phyloP scores from a whole-genome alignment of 176 grass and related monocot species.

The Poa annua region DNA sequence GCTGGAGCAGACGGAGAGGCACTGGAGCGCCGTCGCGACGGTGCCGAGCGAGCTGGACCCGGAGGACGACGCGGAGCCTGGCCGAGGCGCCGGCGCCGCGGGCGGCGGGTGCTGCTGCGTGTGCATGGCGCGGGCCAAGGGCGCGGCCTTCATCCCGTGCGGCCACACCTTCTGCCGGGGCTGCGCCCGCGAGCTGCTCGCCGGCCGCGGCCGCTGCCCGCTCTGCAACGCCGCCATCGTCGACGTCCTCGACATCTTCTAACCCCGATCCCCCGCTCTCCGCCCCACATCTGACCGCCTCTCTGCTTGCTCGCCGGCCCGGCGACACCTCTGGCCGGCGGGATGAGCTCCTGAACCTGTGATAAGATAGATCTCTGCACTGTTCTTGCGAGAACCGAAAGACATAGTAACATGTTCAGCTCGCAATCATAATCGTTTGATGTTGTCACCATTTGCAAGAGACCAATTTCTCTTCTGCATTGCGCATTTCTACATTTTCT shows the following conservation, averaged over 20 bases:
- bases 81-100: not conserved
- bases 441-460: not conserved
- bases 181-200: constrained; percentile 84
- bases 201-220: constrained; percentile 77
- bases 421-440: not conserved
- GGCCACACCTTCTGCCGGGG: constrained; percentile 90
- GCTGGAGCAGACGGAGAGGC: constrained; percentile 86
- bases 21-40: constrained; percentile 44
- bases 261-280: constrained; percentile 6
- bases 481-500: not conserved
- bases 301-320: not conserved
- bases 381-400: constrained; percentile 23
- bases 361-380: constrained; percentile 41
- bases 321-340: constrained; percentile 11
- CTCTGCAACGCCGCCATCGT: constrained; percentile 90
- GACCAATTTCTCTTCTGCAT: not conserved
- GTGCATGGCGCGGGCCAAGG: constrained; percentile 84
- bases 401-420: constrained; percentile 14
- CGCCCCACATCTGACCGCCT: not conserved
- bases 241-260: constrained; percentile 94
- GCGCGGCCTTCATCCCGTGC: constrained; percentile 83
- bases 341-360: not conserved
- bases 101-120: constrained; percentile 63
- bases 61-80: constrained; percentile 33
- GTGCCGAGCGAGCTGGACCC: not conserved